Conservation (phyloP, 371 early-diverging fungal genomes). For the Mucor circinelloides region DNA sequence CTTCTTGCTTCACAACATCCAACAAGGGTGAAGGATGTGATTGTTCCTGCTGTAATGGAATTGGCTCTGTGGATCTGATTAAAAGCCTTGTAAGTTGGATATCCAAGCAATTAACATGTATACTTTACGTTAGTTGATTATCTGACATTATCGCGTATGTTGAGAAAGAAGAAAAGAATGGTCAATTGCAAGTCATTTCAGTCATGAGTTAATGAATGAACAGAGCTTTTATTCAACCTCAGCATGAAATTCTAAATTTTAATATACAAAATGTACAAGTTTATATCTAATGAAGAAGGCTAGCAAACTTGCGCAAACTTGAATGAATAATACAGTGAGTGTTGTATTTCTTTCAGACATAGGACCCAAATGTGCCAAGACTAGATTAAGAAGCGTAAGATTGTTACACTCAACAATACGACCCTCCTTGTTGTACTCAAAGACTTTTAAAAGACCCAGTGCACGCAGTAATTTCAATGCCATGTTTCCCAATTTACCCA, state of each 20-base stretch:
- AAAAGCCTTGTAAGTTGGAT: neutral
- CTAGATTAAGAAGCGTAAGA: constrained; percentile 89
- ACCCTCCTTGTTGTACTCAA: constrained; percentile 65
- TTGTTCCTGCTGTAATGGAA: neutral
- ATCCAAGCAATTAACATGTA: neutral
- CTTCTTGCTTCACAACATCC: constrained; percentile 13
- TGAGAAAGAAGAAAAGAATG: constrained; percentile 1
- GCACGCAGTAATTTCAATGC: constrained; percentile 40
- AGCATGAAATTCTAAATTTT: constrained; percentile 4
- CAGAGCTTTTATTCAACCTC: constrained; percentile 4
- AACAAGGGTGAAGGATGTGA: neutral
- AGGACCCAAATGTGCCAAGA: constrained; percentile 78
- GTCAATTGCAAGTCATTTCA: neutral
- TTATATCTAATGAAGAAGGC: constrained; percentile 80
- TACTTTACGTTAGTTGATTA: constrained; percentile 5
- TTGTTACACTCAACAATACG: constrained; percentile 72
- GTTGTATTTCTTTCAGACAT: constrained; percentile 74
- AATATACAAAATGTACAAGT: constrained; percentile 78
- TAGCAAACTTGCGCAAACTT: constrained; percentile 62
- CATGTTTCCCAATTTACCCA: constrained; percentile 36
- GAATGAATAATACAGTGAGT: constrained; percentile 60
- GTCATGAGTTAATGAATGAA: too few relatives aligned
- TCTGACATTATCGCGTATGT: constrained; percentile 11
- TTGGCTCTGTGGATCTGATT: neutral
- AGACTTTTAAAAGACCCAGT: constrained; percentile 50